Evolutionary conservation across 1,284 basidiomycete species (phyloP).

Genomic region (Apiotrichum siamense): DNA sequence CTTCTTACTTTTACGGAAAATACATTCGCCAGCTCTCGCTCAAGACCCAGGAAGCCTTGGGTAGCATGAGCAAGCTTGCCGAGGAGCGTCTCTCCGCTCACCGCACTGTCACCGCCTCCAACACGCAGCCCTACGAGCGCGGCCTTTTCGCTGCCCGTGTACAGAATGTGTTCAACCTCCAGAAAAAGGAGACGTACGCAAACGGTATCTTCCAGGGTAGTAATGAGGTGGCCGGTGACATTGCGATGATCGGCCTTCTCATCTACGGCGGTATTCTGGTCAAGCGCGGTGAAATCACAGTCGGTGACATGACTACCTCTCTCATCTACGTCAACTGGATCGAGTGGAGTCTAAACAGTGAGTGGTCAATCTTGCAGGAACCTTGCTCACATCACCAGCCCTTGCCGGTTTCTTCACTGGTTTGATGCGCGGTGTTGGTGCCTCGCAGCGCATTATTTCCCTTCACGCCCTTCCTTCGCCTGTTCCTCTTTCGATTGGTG

Average conservation of each 20-base stretch:
- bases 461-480: conserved; percentile 39
- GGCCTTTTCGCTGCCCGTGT: conserved; percentile 37
- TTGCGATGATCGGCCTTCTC: conserved; percentile 44
- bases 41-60: conserved; percentile 44
- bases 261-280: conserved; percentile 44
- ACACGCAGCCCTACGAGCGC: conserved; percentile 39
- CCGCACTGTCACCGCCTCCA: conserved; percentile 43
- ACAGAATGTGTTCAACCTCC: conserved; percentile 38
- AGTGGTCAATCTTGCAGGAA: conserved; percentile 13
- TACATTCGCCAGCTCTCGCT: conserved; percentile 44
- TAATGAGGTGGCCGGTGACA: conserved; percentile 43
- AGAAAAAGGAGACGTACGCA: conserved; percentile 43
- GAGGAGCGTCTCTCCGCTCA: conserved; percentile 45
- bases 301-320: conserved; percentile 45
- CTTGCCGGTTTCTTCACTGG: conserved; percentile 46
- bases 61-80: conserved; percentile 43
- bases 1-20: conserved; percentile 44
- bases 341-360: conserved; percentile 45
- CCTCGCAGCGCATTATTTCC: conserved; percentile 42
- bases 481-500: conserved; percentile 38
- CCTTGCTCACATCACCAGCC: conserved; percentile 20
- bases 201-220: conserved; percentile 44
- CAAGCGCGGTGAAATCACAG: conserved; percentile 37
- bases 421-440: conserved; percentile 46
- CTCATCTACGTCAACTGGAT: conserved; percentile 48